Conservation (phyloP, 1,139 yeast genomes). For the Candida labiduridarum region DNA sequence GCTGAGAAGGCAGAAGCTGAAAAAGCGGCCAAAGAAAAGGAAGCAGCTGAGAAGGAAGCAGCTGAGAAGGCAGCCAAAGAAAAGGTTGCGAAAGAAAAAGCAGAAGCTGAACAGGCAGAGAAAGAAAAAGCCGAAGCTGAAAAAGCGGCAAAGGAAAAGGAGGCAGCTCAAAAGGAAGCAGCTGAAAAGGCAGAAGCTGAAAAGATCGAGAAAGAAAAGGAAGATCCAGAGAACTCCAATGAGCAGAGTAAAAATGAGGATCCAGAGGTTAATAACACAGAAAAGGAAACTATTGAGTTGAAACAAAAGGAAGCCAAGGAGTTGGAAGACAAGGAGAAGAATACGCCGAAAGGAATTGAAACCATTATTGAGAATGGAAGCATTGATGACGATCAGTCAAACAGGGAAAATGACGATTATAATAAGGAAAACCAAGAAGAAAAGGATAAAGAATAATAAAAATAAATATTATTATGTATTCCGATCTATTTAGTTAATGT, state of each 20-base stretch:
- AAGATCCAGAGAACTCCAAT: background rate
- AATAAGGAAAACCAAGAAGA: background rate
- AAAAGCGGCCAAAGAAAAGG: background rate
- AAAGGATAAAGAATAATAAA: background rate
- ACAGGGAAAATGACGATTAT: background rate
- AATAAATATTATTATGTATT: constrained; percentile 30
- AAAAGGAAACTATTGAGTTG: background rate
- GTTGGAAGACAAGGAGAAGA: background rate
- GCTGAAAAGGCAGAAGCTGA: background rate
- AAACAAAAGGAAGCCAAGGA: background rate
- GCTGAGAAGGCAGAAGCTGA: background rate
- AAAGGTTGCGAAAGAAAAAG: background rate
- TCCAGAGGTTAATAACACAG: background rate
- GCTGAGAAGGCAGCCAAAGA: background rate
- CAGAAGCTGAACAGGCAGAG: background rate
- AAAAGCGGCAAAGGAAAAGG: background rate
- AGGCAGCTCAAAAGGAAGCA: background rate
- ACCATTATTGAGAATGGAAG: too few species aligned
- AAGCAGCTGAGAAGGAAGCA: background rate
- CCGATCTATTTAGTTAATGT: constrained; percentile 25
- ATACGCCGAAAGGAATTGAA: too few species aligned
- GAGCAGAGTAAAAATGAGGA: background rate
- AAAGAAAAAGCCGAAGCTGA: background rate
- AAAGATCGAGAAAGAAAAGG: background rate
- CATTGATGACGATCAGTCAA: too few species aligned